phyloP scores from a whole-genome alignment of 2,329 filamentous ascomycete genomes.

The Endoconidiophora polonica region DNA sequence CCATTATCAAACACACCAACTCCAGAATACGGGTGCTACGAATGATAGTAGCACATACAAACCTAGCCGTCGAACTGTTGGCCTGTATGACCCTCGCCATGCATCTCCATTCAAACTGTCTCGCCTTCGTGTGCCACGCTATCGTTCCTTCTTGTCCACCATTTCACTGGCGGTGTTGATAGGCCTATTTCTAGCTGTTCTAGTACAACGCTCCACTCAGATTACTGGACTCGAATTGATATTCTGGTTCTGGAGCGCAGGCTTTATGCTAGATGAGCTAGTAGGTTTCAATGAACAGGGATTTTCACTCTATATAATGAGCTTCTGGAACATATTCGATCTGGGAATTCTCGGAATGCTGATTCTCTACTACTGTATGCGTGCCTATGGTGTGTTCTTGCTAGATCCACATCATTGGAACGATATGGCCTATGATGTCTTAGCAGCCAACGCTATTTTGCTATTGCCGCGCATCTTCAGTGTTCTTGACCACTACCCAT shows the following conservation, averaged over 20 bases:
- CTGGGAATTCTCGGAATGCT: slow-evolving; percentile 75
- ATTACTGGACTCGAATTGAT: slow-evolving; percentile 75
- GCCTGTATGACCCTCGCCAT: slow-evolving; percentile 76
- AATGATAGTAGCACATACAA: slow-evolving; percentile 18
- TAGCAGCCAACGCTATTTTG: slow-evolving; percentile 78
- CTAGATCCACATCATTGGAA: slow-evolving; percentile 61
- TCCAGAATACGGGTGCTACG: background rate
- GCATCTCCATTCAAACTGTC: slow-evolving; percentile 87
- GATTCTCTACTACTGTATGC: slow-evolving; percentile 76
- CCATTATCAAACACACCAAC: slow-evolving; percentile 6
- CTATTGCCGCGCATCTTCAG: slow-evolving; percentile 85
- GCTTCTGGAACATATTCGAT: slow-evolving; percentile 94
- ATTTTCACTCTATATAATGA: slow-evolving; percentile 92
- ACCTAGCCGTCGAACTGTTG: slow-evolving; percentile 50
- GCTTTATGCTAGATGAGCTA: slow-evolving; percentile 91
- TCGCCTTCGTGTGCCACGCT: slow-evolving; percentile 74
- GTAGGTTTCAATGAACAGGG: slow-evolving; percentile 95
- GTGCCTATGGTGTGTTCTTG: slow-evolving; percentile 73
- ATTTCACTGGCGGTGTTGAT: slow-evolving; percentile 74
- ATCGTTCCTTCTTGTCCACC: slow-evolving; percentile 79
- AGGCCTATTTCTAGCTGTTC: slow-evolving; percentile 68
- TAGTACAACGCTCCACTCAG: slow-evolving; percentile 54
- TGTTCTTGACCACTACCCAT: slow-evolving; percentile 83
- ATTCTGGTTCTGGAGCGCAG: slow-evolving; percentile 96
- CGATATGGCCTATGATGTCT: slow-evolving; percentile 79